Evolutionary conservation across 2,329 filamentous ascomycete genomes (phyloP), one percentile per base, ranked within the genome.

Genomic region (Trichoderma koningii): DNA sequence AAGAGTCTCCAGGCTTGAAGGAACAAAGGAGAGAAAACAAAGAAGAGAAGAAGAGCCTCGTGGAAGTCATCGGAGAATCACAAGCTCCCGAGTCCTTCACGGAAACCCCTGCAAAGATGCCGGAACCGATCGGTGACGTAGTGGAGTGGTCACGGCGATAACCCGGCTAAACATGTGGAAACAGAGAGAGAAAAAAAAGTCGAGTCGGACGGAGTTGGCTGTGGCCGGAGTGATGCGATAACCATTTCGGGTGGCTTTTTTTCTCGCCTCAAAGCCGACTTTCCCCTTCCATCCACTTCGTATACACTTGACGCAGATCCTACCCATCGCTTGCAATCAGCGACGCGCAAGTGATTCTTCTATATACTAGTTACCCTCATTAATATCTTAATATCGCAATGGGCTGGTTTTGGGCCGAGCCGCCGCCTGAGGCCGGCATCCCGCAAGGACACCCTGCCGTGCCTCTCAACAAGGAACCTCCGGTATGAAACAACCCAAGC

Each of bases 371-470:
- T n/a, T 19, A 34, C 6, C 21, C 50, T 52, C 9, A 21, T n/a
- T 7, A 10, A 10, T 42, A 26, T n/a, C 55, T 26, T 15, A 38
- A 30, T 59, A 56, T 69, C 67, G 68, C 44, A 66, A 88, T 87
- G 85, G 85, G 85, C 69, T 87, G 85, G 85, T 88, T 88, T 71
- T 88, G 85, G 85, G 83, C 85, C 67, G 85, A 87, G 67, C 67
- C 76, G 66, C 57, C 77, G 52, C 72, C 80, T 63, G 70, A 75
- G n/a, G 72, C 72, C 67, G 74, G 70, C 52, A 71, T 74, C 47
- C 73, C 76, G 38, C 69, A 71, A 56, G 73, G 75, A 65, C 77
- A 77, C 68, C 73, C 74, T 55, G 59, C 70, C 6, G 67, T 73
- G 41, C 48, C 70, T 56, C n/a, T 45, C 26, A 70, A 71, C 65